Evolutionary conservation across 2,329 filamentous ascomycete species (phyloP).

Genomic region (Blastomyces percursus): DNA sequence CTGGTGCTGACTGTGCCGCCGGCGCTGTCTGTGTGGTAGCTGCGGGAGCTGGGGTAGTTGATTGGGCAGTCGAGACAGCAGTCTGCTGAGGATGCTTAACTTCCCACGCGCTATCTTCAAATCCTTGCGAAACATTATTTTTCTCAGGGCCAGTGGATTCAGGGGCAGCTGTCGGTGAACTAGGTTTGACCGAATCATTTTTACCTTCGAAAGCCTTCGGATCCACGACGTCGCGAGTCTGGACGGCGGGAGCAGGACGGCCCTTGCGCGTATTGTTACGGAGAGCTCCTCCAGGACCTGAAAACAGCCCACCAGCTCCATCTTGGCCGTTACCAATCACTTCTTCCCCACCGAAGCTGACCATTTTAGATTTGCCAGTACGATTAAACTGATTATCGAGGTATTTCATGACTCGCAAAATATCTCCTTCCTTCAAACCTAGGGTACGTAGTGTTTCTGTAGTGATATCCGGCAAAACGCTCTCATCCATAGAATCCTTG

Average conservation of each 20-base stretch:
- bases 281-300: conserved; percentile 78
- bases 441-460: conserved; percentile 71
- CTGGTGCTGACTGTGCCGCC: conserved; percentile 30
- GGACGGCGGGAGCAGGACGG: conserved; percentile 73
- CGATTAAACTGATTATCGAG: conserved; percentile 72
- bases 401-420: conserved; percentile 84
- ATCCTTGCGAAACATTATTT: conserved; percentile 49
- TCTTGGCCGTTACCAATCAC: conserved; percentile 53
- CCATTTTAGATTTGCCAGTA: conserved; percentile 46
- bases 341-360: conserved; percentile 43
- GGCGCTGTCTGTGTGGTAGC: conserved; percentile 33
- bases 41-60: conserved; percentile 23
- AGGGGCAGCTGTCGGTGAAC: conserved; percentile 37
- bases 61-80: conserved; percentile 21
- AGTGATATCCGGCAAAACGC: conserved; percentile 80
- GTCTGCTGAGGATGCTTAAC: conserved; percentile 67
- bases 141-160: conserved; percentile 36
- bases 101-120: conserved; percentile 97
- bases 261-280: conserved; percentile 93
- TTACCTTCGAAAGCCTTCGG: conserved; percentile 69
- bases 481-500: conserved; percentile 92
- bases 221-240: conserved; percentile 77
- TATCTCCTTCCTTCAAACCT: conserved; percentile 92
- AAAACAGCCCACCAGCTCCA: conserved; percentile 64
- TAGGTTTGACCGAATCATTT: conserved; percentile 37